Evolutionary conservation across 768 basidiomycete species (phyloP), one percentile per base, ranked within the genome.

Genomic region (Kwoniella dejecticola): DNA sequence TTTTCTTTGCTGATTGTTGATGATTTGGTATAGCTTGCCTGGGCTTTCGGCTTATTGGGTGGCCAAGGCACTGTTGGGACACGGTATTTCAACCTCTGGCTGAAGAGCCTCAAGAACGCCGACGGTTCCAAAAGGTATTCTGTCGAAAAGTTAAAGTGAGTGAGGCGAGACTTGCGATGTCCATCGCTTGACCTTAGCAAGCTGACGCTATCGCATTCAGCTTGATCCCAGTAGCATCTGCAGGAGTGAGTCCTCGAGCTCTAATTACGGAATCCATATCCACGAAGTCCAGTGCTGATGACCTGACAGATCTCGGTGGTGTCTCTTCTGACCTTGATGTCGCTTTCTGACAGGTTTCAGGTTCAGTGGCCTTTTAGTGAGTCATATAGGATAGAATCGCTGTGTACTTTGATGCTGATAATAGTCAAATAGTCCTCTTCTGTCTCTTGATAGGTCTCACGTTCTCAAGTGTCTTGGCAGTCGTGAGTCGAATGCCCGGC

Each of bases 281-380:
- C 6, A 44, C 10, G 10, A 21, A 44, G 19, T 11, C 19, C 6
- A n/a, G 5, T 21, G 41, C 6, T 15, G 6, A 8, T 21, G 19
- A 11, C 41, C n/a, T 13, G 19, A 24, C 47, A 59, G 57, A 59
- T 59, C 47, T 23, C 29, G 33, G 38, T 59, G 26, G 57, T 59
- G 26, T 59, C 57, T 1, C 57, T 59, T 13, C 26, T 59, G 19
- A 50, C 29, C 31, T n/a, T 59, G 7, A 23, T 59, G 26, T 36
- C 57, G 4, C 11, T 59, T 23, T 59, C 57, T 24, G 57, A 59
- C 21, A 49, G 36, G 41, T 50, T 59, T 36, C 45, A 47, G 6
- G 41, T 38, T 21, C 46, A 38, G 29, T 59, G 47, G 45, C 57
- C 57, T 7, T 59, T 59, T 36, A 19, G 57, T 59, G 26, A 49